Percentiles rank a stretch among this genome's conserved stretches.
These are phyloP conservation scores for Triticum monococcum DNA, from an alignment of 176 grass and related monocot species.

Conservation along the genomic window DNA sequence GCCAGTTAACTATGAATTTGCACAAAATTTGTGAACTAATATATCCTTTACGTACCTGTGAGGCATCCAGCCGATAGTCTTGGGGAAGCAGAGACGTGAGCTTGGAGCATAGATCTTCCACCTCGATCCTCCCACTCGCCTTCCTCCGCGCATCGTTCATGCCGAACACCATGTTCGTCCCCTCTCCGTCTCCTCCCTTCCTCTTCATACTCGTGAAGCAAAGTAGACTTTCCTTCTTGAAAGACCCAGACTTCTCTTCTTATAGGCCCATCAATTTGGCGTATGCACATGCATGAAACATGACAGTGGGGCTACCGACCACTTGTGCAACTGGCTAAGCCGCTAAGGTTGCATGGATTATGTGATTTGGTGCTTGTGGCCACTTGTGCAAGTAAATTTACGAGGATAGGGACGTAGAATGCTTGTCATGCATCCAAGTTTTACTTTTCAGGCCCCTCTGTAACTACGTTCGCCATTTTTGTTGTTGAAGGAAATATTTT, in stretches of 20 bases:
- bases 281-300: background rate
- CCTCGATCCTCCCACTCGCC: background rate
- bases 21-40: background rate
- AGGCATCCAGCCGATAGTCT: background rate
- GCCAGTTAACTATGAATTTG: background rate
- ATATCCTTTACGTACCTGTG: background rate
- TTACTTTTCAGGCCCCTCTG: background rate
- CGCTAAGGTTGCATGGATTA: background rate
- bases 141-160: background rate
- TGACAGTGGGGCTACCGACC: background rate
- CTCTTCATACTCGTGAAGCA: background rate
- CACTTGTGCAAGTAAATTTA: background rate
- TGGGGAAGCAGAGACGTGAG: constrained; percentile 28
- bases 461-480: too few species aligned
- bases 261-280: constrained; percentile 12
- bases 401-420: background rate
- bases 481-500: too few species aligned
- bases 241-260: background rate
- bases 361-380: constrained; percentile 1
- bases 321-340: background rate
- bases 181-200: background rate
- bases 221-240: background rate
- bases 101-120: constrained; percentile 30
- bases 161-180: background rate
- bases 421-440: background rate